phyloP scores from a whole-genome alignment of 2,329 filamentous ascomycete species.

The Trichoderma sp. region DNA sequence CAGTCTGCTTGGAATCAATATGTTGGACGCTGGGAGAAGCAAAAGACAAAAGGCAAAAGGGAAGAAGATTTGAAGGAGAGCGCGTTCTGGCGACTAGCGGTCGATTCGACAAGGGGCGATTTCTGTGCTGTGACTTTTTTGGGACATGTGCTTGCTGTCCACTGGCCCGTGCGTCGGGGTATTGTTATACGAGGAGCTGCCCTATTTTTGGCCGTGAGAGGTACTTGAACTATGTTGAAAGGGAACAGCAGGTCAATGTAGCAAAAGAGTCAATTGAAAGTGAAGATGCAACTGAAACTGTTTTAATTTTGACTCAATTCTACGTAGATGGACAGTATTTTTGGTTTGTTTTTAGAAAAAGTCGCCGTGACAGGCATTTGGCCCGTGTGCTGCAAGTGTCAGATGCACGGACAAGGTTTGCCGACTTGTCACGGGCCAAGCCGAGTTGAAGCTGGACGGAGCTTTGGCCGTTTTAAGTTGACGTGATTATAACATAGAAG shows the following conservation, averaged over 20 bases:
- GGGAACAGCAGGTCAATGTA: background rate
- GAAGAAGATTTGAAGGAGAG: background rate
- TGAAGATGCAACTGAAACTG: background rate
- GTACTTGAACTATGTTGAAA: background rate
- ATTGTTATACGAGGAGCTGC: background rate
- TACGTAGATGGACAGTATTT: background rate
- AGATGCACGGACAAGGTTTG: background rate
- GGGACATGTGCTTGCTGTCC: constrained; percentile 2
- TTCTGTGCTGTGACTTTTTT: background rate
- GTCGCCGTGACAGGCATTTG: background rate
- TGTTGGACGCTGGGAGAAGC: background rate
- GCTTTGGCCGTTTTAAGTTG: background rate
- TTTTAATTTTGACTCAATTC: background rate
- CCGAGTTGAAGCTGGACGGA: background rate
- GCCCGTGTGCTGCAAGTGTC: background rate
- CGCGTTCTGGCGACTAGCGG: constrained; percentile 16
- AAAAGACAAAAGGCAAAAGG: background rate
- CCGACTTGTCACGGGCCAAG: background rate
- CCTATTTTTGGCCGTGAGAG: background rate
- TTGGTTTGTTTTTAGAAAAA: background rate
- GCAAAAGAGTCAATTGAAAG: background rate
- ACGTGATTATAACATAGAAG: too few relatives aligned
- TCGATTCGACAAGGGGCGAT: background rate
- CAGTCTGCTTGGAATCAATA: background rate
- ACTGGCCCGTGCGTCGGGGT: constrained; percentile 1